A percentile compares a stretch with the other conserved stretches of the same genome.
Conservation (phyloP, 768 basidiomycete species). For the Tulasnella sp. region DNA sequence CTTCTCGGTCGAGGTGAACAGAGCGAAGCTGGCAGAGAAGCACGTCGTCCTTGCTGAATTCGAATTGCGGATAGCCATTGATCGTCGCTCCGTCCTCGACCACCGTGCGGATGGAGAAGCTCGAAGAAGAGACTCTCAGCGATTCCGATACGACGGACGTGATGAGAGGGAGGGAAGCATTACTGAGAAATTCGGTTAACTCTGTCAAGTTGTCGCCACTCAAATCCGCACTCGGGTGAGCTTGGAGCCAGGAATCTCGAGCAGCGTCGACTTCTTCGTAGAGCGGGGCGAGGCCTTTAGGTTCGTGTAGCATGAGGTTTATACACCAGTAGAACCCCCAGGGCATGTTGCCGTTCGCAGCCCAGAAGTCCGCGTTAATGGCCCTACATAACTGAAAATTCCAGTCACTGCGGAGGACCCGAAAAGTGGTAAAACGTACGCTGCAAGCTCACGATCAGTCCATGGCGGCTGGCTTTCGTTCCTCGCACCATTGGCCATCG, state of each 20-base stretch:
- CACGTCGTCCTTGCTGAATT: slow-evolving; percentile 10
- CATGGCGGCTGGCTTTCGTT: background rate
- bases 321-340: slow-evolving; percentile 24
- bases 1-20: background rate
- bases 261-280: slow-evolving; percentile 18
- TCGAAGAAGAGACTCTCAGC: background rate
- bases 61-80: slow-evolving; percentile 4
- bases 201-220: background rate
- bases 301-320: slow-evolving; percentile 15
- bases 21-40: slow-evolving; percentile 15
- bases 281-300: background rate
- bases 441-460: background rate
- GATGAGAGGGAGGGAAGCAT: slow-evolving; percentile 13
- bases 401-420: background rate
- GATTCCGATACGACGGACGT: slow-evolving; percentile 3
- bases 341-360: too few species aligned
- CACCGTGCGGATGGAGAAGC: slow-evolving; percentile 20
- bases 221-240: background rate
- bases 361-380: too few species aligned
- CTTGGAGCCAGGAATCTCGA: background rate
- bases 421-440: background rate
- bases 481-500: background rate
- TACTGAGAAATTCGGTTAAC: background rate
- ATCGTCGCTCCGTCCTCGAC: background rate
- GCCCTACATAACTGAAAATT: background rate